Base-by-base conservation (phyloP, 805 yeast species). In the Wickerhamiella australiensis region DNA sequence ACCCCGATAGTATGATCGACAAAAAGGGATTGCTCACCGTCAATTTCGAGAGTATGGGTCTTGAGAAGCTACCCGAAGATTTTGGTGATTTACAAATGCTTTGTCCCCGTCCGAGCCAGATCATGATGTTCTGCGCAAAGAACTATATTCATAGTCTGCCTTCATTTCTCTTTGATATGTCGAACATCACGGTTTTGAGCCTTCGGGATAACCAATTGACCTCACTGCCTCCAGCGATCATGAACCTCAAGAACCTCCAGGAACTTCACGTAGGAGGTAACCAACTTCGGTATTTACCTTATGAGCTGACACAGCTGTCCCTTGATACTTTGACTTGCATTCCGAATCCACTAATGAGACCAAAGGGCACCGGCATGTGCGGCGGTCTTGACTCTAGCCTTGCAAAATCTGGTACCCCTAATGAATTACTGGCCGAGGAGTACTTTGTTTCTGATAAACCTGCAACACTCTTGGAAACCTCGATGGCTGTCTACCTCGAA, bases 181-280 rank as follows among this genome's bases (percentile, higher is more conserved):
- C 57, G 21, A 57, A 60, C 36, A 53, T 69, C n/a, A 56, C 65
- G 8, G 69, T 63, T 8, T 57, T 68, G 38, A 53, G 61, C 3
- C 57, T 68, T 43, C 58, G 71, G 18, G 55, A 55, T 50, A 68
- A 68, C 54, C 33, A 54, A n/a, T 53, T 68, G 21, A 40, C 26
- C 5, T 46, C 52, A 29, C 44, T 69, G 8, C 68, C 71, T 2
- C 61, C 67, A 3, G 54, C 64, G 2, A 62, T 68, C 17, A 53
- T 58, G 37, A 46, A 59, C 17, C 57, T 69, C 35, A 27, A 15
- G 18, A 53, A 59, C 15, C 59, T 69, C n/a, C 50, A 35, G 25
- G 67, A 68, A 33, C 59, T 68, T 18, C 61, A 66, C 2, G 48
- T 69, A 15, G 65, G 66, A 20, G 63, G 63, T 25, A 68, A 68